These are phyloP conservation scores for Penicillium expansum DNA, from an alignment of 2,329 filamentous ascomycete genomes.

Conservation along the genomic window DNA sequence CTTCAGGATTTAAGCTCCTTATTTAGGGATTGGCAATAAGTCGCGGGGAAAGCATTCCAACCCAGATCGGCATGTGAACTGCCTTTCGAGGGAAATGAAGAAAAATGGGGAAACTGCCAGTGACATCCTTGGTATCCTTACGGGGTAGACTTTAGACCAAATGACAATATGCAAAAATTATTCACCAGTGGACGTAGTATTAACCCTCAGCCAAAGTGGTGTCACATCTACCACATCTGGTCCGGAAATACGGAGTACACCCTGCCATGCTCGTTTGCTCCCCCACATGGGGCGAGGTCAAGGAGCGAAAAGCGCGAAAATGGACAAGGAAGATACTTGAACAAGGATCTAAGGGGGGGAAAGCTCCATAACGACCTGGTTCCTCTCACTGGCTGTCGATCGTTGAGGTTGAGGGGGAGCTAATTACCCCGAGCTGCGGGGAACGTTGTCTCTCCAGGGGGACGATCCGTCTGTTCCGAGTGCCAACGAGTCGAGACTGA, in stretches of 20 bases:
- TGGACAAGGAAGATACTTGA: slow-evolving; percentile 1
- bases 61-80: slow-evolving; percentile 14
- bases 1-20: slow-evolving; percentile 4
- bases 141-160: not conserved
- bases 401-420: slow-evolving; percentile 11
- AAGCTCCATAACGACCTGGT: not conserved
- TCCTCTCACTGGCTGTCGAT: slow-evolving; percentile 15
- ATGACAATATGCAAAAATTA: not conserved
- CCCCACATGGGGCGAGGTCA: not conserved
- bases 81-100: slow-evolving; percentile 3
- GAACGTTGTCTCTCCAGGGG: slow-evolving; percentile 10
- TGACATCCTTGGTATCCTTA: not conserved
- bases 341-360: not conserved
- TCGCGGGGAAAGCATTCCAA: slow-evolving; percentile 21
- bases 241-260: not conserved
- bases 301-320: slow-evolving; percentile 1
- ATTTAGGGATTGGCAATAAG: slow-evolving; percentile 10
- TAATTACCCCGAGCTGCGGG: slow-evolving; percentile 18
- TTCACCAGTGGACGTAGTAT: slow-evolving; percentile 6
- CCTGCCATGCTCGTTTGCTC: not conserved
- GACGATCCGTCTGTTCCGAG: slow-evolving; percentile 9
- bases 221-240: slow-evolving; percentile 7
- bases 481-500: not conserved
- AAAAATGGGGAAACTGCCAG: not conserved
- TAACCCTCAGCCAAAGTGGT: not conserved